Evolutionary conservation across 2,329 filamentous ascomycete species (phyloP), one percentile per base, ranked within the genome.

Genomic region (Diaporthe sp.): DNA sequence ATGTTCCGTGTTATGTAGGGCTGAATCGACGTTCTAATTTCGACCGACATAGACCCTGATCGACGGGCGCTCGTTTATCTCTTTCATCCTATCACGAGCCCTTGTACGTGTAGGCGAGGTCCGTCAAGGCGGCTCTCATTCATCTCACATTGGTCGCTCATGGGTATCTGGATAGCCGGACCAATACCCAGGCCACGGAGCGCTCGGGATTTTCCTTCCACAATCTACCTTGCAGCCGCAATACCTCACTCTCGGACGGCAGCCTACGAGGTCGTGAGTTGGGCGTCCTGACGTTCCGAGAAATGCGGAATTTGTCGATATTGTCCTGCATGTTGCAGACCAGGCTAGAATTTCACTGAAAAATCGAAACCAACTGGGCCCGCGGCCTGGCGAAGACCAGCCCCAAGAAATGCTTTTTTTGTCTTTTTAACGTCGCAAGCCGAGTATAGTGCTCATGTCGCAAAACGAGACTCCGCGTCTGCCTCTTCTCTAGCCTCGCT

Each of bases 81-180:
- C 44, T 57, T 61, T 51, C 72, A 51, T 46, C 58, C 72, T 51
- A 53, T 49, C 58, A 34, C 44, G 28, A 42, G 58, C 72, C 51
- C 60, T 72, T 60, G 67, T 37, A 49, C 51, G 53, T 65, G 42
- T 74, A 75, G 75, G 75, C 75, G 75, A 76, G 75, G 42, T 72
- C 75, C 75, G 75, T 46, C 28, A 75, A 42, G 31, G 58, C 15
- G 67, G 58, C 31, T 34, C 37, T 49, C 58, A 31, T 25, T 39
- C 37, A 73, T 25, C 46, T 51, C 34, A 12, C 57, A 53, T 61
- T 51, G 57, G 44, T 53, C 37, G n/a, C 58, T 44, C 31, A 55
- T 42, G 58, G 46, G 37, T 46, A 61, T 73, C 37, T 73, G 46
- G 34, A 62, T 42, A 22, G 49, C 49, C 61, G 58, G 71, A 44